These are phyloP conservation scores for Russula sp. DNA, from an alignment of 768 basidiomycete species.

Conservation along the genomic window DNA sequence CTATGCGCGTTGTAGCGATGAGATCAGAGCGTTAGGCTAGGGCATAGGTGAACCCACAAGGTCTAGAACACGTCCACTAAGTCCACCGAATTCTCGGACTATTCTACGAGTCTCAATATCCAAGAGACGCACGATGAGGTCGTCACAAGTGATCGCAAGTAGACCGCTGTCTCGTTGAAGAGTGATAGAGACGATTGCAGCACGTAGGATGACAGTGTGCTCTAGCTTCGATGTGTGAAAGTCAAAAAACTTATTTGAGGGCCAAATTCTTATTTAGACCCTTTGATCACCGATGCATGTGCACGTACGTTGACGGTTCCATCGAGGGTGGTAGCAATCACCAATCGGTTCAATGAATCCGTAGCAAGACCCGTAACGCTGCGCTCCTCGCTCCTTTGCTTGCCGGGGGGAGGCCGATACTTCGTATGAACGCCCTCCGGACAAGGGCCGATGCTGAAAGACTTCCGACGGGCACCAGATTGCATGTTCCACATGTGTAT, in stretches of 20 bases:
- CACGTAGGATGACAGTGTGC: constrained; percentile 57
- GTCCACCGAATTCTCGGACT: constrained; percentile 85
- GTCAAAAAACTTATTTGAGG: constrained; percentile 77
- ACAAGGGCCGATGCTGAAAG: constrained; percentile 59
- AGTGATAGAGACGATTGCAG: constrained; percentile 58
- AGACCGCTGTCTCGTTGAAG: constrained; percentile 84
- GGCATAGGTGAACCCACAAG: constrained; percentile 46
- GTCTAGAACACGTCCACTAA: constrained; percentile 81
- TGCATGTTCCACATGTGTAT: constrained; percentile 97
- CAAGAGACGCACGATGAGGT: constrained; percentile 73
- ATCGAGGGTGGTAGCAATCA: constrained; percentile 82
- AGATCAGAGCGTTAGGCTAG: not conserved
- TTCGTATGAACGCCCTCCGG: constrained; percentile 44
- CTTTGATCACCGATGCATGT: constrained; percentile 1
- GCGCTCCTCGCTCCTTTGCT: constrained; percentile 39
- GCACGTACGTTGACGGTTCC: constrained; percentile 78
- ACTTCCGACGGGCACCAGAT: constrained; percentile 78
- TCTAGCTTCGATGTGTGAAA: constrained; percentile 81
- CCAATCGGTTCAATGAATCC: constrained; percentile 73
- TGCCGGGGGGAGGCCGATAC: constrained; percentile 33
- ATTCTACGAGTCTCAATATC: constrained; percentile 86
- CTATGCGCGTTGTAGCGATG: constrained; percentile 33
- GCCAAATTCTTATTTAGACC: not conserved
- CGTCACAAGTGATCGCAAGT: constrained; percentile 78
- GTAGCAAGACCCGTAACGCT: constrained; percentile 76